Evolutionary conservation across 148 eudicot species (phyloP), one percentile per base, ranked within the genome.

Genomic region (Silene conica): DNA sequence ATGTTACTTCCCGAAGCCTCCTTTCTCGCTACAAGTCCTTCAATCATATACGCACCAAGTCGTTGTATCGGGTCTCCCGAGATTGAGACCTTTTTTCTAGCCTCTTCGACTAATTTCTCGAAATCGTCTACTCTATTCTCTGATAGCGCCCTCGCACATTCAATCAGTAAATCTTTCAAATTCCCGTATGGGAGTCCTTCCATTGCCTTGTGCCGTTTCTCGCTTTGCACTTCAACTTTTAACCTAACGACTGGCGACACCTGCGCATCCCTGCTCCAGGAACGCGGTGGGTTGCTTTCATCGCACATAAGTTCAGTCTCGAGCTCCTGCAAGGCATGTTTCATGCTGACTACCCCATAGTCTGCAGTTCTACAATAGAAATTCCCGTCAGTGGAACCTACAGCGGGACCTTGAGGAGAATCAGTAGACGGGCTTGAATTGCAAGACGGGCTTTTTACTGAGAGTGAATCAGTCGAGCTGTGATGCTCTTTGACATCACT

Each of bases 1-100:
- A 93, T 91, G 63, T 84, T 86, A 18, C 76, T 86, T 18, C 98
- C 98, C 0, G 98, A 93, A 4, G 85, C 78, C 75, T 91, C 87
- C 75, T 77, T 88, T 79, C 92, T 83, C 0, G 97, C 95, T 5
- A 91, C 84, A 55, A 93, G 81, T 38, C 98, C 90, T 80, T 93
- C 98, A 10, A 93, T 76, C 90, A 93, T 84, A 80, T 93, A 93
- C 8, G 98, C 97, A 15, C 97, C 95, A 8, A 93, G 92, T 54
- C 98, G 94, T 81, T 93, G 97, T 41, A 91, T 82, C 7, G 98
- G 98, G 20, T 89, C 92, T 16, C 98, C 98, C 0, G 80, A 78
- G 19, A 93, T 85, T 0, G 98, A 93, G 63, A 93, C 98, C 54
- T 67, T 71, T 19, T 65, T 70, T 56, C 88, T 79, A 28, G 94